Base-by-base conservation (phyloP, 2,329 filamentous ascomycete genomes). In the Monosporascus ibericus region DNA sequence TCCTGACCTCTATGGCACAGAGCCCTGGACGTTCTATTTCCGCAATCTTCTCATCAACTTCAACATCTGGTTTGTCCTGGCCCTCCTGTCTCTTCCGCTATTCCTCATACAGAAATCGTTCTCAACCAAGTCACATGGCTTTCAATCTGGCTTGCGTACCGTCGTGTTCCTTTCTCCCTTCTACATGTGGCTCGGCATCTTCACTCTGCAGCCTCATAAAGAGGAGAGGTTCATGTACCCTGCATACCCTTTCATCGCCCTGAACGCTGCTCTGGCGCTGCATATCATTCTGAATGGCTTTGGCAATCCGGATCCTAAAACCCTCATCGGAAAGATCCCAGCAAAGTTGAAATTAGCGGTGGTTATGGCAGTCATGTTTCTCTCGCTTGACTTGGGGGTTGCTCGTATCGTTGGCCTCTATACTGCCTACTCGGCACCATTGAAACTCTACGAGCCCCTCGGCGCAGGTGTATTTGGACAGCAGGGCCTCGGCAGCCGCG, bases 211-310 rank as follows among this genome's bases (percentile, higher is more conserved):
- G 67, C 90, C 94, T 17, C 94, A 99, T 73, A 99, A 99, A 65
- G 94, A 99, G 68, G 94, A 99, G 71, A 81, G 94, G 6, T 99
- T 99, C 75, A 97, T 99, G 92, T 99, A 96, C 64, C 94, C 94
- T 0, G 88, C 84, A 2, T 99, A 99, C 64, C 94, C 94, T 1
- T 90, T 92, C 57, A 77, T 99, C 38, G 87, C 88, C 0, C 77
- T 99, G 37, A 96, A 96, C 63, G 92, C 92, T 3, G 88, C 92
- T 8, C 80, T 96, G 50, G 82, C 89, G 4, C 74, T 95, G 37
- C 91, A 97, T 68, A 87, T 95, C 53, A 65, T 95, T 2, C 77
- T 97, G 17, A 78, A 84, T 14, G 85, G 86, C 38, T 72, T 96
- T 47, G 90, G 92, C 18, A 85, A 84, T 22, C 79, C 80, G 1